These are phyloP conservation scores for Moelleriella libera DNA, from an alignment of 2,329 filamentous ascomycete genomes.

Conservation along the genomic window DNA sequence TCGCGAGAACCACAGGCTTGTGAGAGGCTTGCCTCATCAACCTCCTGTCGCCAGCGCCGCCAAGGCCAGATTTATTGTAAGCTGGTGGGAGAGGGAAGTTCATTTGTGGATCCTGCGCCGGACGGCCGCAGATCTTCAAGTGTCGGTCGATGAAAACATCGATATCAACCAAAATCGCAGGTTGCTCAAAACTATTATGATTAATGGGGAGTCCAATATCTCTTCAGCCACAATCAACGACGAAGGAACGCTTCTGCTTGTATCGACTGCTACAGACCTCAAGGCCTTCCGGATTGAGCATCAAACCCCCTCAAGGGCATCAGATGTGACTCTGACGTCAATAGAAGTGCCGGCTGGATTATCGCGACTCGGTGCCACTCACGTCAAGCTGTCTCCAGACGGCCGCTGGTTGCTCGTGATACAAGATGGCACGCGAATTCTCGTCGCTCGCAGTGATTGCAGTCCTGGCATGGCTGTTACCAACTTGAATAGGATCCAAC, in stretches of 20 bases:
- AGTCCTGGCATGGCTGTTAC: constrained; percentile 6
- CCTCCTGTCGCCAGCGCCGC: constrained; percentile 61
- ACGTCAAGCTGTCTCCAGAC: constrained; percentile 56
- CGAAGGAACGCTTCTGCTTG: constrained; percentile 60
- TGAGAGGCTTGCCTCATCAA: constrained; percentile 74
- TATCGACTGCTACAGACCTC: constrained; percentile 59
- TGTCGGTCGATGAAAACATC: constrained; percentile 21
- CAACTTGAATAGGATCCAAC: constrained; percentile 24
- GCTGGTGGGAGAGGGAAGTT: constrained; percentile 86
- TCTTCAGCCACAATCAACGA: constrained; percentile 57
- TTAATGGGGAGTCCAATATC: constrained; percentile 69
- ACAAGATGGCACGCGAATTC: constrained; percentile 44
- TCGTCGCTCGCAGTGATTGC: constrained; percentile 22
- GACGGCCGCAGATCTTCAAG: constrained; percentile 30
- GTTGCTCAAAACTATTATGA: constrained; percentile 53
- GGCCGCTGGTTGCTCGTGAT: constrained; percentile 55
- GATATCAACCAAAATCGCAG: constrained; percentile 42
- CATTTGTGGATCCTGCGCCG: constrained; percentile 58
- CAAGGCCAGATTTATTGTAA: constrained; percentile 61
- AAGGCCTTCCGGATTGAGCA: constrained; percentile 62
- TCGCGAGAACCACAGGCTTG: constrained; percentile 68
- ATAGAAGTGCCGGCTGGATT: constrained; percentile 47
- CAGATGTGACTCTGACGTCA: constrained; percentile 57
- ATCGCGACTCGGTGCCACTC: constrained; percentile 49
- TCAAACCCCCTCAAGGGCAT: constrained; percentile 30